Evolutionary conservation across 108 stramenopile species (phyloP), one percentile per base, ranked within the genome.

Genomic region (Discostella pseudostelligera): DNA sequence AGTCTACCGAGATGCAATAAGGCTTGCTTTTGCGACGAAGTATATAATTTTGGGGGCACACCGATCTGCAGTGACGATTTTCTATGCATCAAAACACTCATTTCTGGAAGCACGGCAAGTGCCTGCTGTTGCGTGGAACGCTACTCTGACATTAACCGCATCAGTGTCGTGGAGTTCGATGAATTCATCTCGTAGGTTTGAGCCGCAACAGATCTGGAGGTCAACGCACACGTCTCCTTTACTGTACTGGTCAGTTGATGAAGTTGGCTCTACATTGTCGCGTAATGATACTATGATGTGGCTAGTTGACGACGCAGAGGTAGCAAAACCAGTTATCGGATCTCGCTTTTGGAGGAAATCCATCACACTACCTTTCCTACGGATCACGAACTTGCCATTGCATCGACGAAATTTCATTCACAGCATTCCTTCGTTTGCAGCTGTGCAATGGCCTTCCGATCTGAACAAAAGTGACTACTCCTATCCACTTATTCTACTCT

Each of bases 111-210:
- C 24, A 6, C 51, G 48, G 25, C 39, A 39, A 20, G 9, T 39
- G 43, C 21, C 44, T 67, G 54, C 19, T 2, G 17, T 67, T 16
- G 42, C 55, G 26, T 67, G 55, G 66, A 67, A 67, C 21, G 14
- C 28, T 19, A 56, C 66, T 32, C 32, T 67, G 42, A 13, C 54
- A 17, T 19, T 49, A 13, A 43, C 25, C 5, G 53, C 26, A 35
- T 36, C 53, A 28, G 29, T 29, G 22, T 54, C n/a, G 53, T 29
- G 26, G 10, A 5, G 10, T 36, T 54, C 26, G 32, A 54, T 26
- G 26, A 35, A n/a, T 16, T 32, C 53, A 54, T 35, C 26, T 11
- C 53, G 32, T 36, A 12, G 25, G 32, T 36, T 54, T 35, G 32
- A n/a, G 29, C 32, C 53, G 32, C 53, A 54, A 35, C 1, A 54